These are phyloP conservation scores for Umbilicaria muhlenbergii DNA, from an alignment of 495 filamentous ascomycete genomes.

Conservation along the genomic window DNA sequence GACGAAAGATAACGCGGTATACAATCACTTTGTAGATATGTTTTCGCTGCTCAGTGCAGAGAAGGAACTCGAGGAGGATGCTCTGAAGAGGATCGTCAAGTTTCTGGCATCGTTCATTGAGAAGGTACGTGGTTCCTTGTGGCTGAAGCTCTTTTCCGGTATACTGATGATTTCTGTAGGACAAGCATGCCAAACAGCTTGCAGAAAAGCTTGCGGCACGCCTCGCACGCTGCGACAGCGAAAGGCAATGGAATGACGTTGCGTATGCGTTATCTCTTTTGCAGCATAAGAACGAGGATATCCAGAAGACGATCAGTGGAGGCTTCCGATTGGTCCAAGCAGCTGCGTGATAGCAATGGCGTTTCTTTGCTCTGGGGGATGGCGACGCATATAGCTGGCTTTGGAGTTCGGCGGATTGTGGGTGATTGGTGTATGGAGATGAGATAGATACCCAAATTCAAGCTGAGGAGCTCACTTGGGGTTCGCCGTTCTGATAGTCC, in stretches of 20 bases:
- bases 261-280: slow-evolving; percentile 77
- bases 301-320: slow-evolving; percentile 62
- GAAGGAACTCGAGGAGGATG: slow-evolving; percentile 63
- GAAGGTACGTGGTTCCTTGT: slow-evolving; percentile 46
- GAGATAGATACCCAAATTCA: slow-evolving; percentile 3
- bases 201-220: slow-evolving; percentile 85
- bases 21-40: slow-evolving; percentile 99
- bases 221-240: slow-evolving; percentile 71
- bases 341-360: slow-evolving; percentile 28
- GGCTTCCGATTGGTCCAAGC: slow-evolving; percentile 76
- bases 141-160: background rate
- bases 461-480: slow-evolving; percentile 6
- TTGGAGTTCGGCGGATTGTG: background rate
- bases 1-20: slow-evolving; percentile 97
- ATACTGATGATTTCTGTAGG: slow-evolving; percentile 31
- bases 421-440: background rate
- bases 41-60: slow-evolving; percentile 84
- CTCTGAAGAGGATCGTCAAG: slow-evolving; percentile 69
- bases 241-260: slow-evolving; percentile 95
- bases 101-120: slow-evolving; percentile 93
- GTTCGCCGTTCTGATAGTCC: slow-evolving; percentile 14
- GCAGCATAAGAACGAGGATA: slow-evolving; percentile 97
- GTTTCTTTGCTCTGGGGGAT: slow-evolving; percentile 12
- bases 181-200: slow-evolving; percentile 95
- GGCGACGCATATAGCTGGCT: background rate